Conservation (phyloP, 371 early-diverging fungal genomes). For the Smittium culicis region DNA sequence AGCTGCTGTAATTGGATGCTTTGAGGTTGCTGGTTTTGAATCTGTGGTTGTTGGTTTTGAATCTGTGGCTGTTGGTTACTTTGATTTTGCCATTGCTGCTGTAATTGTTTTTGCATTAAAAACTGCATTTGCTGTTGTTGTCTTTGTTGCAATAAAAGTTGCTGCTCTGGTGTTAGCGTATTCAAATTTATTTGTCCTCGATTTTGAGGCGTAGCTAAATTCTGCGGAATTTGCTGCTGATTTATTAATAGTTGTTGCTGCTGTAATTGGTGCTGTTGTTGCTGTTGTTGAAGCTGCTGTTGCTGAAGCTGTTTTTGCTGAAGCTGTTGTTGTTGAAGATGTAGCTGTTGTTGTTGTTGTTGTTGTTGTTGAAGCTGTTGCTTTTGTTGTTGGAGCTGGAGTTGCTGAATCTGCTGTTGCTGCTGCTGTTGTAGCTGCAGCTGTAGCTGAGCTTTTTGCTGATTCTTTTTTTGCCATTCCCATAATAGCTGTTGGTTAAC, state of each 20-base stretch:
- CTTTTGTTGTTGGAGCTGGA: conserved; percentile 20
- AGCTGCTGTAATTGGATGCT: conserved; percentile 8
- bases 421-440: conserved; percentile 13
- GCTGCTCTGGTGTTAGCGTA: too few relatives aligned
- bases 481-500: conserved; percentile 15
- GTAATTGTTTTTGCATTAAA: not conserved
- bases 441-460: not conserved
- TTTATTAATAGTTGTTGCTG: conserved; percentile 1
- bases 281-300: conserved; percentile 4
- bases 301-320: conserved; percentile 12
- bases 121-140: conserved; percentile 7
- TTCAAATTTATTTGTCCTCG: too few relatives aligned
- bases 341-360: conserved; percentile 19
- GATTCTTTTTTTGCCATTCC: conserved; percentile 10
- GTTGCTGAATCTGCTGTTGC: conserved; percentile 7
- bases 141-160: not conserved
- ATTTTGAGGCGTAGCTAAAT: too few relatives aligned
- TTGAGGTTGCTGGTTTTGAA: conserved; percentile 11
- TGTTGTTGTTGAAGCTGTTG: conserved; percentile 18
- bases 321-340: conserved; percentile 11
- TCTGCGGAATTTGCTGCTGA: conserved; percentile 11
- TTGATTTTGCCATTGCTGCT: conserved; percentile 7
- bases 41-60: conserved; percentile 1
- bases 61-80: conserved; percentile 1
- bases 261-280: not conserved